These are phyloP conservation scores for Geranium rotundifolium DNA, from an alignment of 345 rosid genomes.

Conservation along the genomic window DNA sequence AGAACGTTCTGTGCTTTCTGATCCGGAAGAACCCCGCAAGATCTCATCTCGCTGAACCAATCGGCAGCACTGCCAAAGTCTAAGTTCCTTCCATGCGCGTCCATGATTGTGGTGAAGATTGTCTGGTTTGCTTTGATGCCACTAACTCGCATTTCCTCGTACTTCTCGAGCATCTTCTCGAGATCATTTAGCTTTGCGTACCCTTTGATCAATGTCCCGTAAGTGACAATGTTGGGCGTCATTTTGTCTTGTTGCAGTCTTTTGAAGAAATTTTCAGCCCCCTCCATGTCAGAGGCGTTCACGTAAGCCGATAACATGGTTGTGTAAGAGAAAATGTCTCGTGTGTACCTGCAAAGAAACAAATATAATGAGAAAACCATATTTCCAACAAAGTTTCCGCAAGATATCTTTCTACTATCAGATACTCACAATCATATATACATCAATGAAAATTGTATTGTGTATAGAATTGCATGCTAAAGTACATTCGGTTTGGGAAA, in stretches of 20 bases:
- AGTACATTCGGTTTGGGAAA: too few relatives aligned
- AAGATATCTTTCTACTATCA: too few relatives aligned
- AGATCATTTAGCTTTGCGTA: constrained; percentile 59
- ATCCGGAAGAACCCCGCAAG: constrained; percentile 53
- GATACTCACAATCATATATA: too few relatives aligned
- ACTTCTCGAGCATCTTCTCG: constrained; percentile 64
- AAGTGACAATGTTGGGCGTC: constrained; percentile 59
- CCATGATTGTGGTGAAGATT: constrained; percentile 77
- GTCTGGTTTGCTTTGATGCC: constrained; percentile 74
- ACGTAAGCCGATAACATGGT: constrained; percentile 92
- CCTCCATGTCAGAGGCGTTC: constrained; percentile 85
- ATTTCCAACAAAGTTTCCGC: background rate
- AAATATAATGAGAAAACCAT: background rate
- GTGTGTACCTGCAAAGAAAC: constrained; percentile 38
- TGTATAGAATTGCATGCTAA: too few relatives aligned
- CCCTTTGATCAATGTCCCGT: constrained; percentile 79
- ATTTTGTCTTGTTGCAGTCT: constrained; percentile 65
- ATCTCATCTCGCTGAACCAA: constrained; percentile 88
- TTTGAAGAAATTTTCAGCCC: constrained; percentile 77
- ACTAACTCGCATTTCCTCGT: constrained; percentile 47
- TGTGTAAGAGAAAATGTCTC: constrained; percentile 83
- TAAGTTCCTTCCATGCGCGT: constrained; percentile 64
- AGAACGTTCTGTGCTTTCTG: constrained; percentile 84
- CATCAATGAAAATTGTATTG: too few relatives aligned
- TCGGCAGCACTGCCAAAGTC: constrained; percentile 72